A percentile compares a stretch with the other conserved stretches of the same genome.
phyloP scores from a whole-genome alignment of 192 early-diverging fungal genomes.

The Coemansia sp. region DNA sequence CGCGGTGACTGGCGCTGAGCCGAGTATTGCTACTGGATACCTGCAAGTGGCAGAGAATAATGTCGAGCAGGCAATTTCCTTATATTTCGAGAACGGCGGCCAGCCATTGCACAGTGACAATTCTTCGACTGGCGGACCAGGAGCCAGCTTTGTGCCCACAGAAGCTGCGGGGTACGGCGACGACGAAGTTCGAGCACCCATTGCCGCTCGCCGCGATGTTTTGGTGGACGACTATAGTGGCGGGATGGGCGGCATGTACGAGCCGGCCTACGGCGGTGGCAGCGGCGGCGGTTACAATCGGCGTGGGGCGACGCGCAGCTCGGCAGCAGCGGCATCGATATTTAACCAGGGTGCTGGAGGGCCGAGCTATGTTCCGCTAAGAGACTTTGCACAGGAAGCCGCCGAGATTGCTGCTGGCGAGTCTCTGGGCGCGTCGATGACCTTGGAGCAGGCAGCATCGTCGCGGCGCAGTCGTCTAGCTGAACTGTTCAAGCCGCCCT shows the following conservation, averaged over 20 bases:
- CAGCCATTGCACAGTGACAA: slow-evolving; percentile 45
- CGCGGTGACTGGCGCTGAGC: slow-evolving; percentile 66
- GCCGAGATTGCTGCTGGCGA: slow-evolving; percentile 50
- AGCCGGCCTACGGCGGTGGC: background rate
- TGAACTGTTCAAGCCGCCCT: slow-evolving; percentile 80
- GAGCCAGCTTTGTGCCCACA: slow-evolving; percentile 9
- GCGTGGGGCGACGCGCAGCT: background rate
- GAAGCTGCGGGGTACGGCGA: slow-evolving; percentile 17
- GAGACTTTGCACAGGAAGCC: slow-evolving; percentile 65
- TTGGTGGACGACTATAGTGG: slow-evolving; percentile 54
- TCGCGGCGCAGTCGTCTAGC: slow-evolving; percentile 59
- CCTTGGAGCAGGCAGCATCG: background rate
- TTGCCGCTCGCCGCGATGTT: slow-evolving; percentile 75
- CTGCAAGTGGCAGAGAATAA: slow-evolving; percentile 68
- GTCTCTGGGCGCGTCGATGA: slow-evolving; percentile 5
- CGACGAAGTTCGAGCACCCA: slow-evolving; percentile 71
- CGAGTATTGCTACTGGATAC: slow-evolving; percentile 66
- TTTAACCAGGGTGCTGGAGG: slow-evolving; percentile 35
- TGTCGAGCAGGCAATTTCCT: slow-evolving; percentile 69
- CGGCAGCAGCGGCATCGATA: slow-evolving; percentile 40
- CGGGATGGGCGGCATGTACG: slow-evolving; percentile 3
- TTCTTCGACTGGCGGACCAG: slow-evolving; percentile 5
- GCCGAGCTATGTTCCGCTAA: slow-evolving; percentile 54
- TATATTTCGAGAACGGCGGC: slow-evolving; percentile 83
- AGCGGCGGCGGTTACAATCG: background rate